Base-by-base conservation (phyloP, 176 grass and related monocot genomes). In the Pontederia crassipes region DNA sequence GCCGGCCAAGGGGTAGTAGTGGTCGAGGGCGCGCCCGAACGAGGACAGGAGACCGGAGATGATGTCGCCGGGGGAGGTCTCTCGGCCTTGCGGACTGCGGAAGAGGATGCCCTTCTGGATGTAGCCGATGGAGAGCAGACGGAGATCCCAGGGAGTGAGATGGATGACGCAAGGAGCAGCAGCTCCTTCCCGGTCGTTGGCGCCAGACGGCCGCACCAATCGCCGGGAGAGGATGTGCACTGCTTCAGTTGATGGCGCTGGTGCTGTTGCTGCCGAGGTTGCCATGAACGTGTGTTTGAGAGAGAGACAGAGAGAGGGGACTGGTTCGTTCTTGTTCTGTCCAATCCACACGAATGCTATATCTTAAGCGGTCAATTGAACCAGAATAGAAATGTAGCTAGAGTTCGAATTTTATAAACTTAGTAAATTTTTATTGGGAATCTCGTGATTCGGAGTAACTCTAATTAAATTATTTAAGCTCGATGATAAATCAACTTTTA, bases 1-100 rank as follows among this genome's bases (percentile, higher is more conserved):
- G 48, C 75, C 79, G 0, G 75, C 65, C 1, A 82, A 67, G n/a
- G 66, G 71, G 61, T 71, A 86, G 61, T 75, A 82, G 9, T 28
- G 45, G 8, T 12, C 57, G 17, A 87, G 75, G 0, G 51, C 18
- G 26, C 16, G 48, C 4, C 71, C 54, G 0, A 82, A 74, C n/a
- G n/a, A n/a, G n/a, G n/a, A n/a, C 0, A 24, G 57, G 10, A 78
- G 56, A 17, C 10, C 56, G 20, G 10, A 28, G 17, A 26, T 26
- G 61, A 49, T 9, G 58, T 8, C 8, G 12, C 16, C 65, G 70
- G 28, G 48, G 62, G 8, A 56, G 52, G 28, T 54, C 62, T 28
- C 58, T 16, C 15, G 20, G 1, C 1, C 20, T 24, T 24, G 10
- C 8, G 6, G n/a, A 54, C 45, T 28, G 29, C 11, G 11, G 66